Percentiles rank a stretch among this genome's conserved stretches.
These are phyloP conservation scores for Capillidium heterosporum DNA, from an alignment of 371 early-diverging fungal genomes.

Conservation along the genomic window DNA sequence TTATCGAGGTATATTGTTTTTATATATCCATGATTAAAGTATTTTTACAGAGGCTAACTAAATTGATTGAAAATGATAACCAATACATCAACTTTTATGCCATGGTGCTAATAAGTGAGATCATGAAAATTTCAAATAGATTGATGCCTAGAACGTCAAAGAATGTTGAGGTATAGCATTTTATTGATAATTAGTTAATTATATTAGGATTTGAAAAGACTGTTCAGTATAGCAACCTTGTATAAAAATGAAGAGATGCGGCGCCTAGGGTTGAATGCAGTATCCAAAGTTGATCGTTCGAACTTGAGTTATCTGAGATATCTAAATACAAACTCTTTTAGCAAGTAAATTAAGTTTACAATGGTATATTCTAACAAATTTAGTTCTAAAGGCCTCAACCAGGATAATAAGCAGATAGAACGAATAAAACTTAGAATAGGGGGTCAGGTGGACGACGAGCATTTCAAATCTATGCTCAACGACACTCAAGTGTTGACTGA, in stretches of 20 bases:
- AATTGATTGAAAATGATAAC: constrained; percentile 17
- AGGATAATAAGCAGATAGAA: constrained; percentile 21
- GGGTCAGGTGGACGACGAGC: constrained; percentile 57
- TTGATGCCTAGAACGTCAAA: constrained; percentile 25
- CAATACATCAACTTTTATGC: constrained; percentile 25
- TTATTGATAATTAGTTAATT: constrained; percentile 10
- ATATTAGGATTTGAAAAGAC: constrained; percentile 37
- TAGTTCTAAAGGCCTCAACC: not conserved
- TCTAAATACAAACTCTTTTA: constrained; percentile 3
- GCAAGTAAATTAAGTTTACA: not conserved
- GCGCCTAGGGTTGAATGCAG: constrained; percentile 51
- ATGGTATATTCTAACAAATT: no score
- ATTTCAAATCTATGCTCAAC: constrained; percentile 36
- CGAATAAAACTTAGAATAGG: constrained; percentile 46
- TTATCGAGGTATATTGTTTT: constrained; percentile 35
- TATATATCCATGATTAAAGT: not conserved
- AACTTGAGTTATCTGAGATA: constrained; percentile 16
- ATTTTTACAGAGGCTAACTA: constrained; percentile 18
- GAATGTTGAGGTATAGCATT: not conserved
- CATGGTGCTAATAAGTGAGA: constrained; percentile 50
- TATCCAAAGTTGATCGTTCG: constrained; percentile 51
- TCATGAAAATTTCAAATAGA: constrained; percentile 49
- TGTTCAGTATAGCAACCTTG: constrained; percentile 56
- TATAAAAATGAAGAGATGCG: constrained; percentile 56
- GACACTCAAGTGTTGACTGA: constrained; percentile 54